Evolutionary conservation across 1,284 basidiomycete species (phyloP).

Genomic region (Apiotrichum gracile): DNA sequence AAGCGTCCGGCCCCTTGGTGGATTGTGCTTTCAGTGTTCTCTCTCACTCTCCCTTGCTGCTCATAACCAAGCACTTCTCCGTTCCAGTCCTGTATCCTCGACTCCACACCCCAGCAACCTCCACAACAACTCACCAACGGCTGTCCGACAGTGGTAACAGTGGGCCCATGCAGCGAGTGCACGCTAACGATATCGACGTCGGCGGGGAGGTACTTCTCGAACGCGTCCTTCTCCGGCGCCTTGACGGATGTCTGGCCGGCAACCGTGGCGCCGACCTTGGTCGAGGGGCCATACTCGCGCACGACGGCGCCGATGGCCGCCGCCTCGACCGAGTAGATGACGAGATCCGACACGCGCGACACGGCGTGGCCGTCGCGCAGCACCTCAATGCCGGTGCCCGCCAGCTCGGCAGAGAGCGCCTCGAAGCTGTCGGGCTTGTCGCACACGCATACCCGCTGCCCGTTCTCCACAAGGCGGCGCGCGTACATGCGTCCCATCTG

Average conservation of each 20-base stretch:
- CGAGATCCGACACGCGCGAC: slow-evolving; percentile 75
- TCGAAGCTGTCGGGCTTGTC: slow-evolving; percentile 76
- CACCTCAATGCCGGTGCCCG: slow-evolving; percentile 57
- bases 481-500: slow-evolving; percentile 96
- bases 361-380: slow-evolving; percentile 75
- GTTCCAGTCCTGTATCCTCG: too few relatives aligned
- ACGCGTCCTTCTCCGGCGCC: slow-evolving; percentile 84
- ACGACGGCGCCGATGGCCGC: slow-evolving; percentile 82
- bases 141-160: slow-evolving; percentile 83
- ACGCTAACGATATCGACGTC: slow-evolving; percentile 88
- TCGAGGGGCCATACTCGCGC: slow-evolving; percentile 83
- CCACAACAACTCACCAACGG: slow-evolving; percentile 72
- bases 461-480: slow-evolving; percentile 42
- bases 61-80: too few relatives aligned
- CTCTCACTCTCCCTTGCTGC: too few relatives aligned
- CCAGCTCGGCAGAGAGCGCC: slow-evolving; percentile 58
- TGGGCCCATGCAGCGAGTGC: slow-evolving; percentile 92
- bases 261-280: slow-evolving; percentile 86
- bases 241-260: slow-evolving; percentile 96
- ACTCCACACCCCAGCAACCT: too few relatives aligned
- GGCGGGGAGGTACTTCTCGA: slow-evolving; percentile 77
- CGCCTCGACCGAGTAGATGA: slow-evolving; percentile 92
- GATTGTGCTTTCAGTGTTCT: too few relatives aligned
- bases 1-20: too few relatives aligned
- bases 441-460: slow-evolving; percentile 77